A percentile compares a stretch with the other conserved stretches of the same genome.
Evolutionary conservation across 1,284 basidiomycete species (phyloP).

Genomic region (Sparassis latifolia): DNA sequence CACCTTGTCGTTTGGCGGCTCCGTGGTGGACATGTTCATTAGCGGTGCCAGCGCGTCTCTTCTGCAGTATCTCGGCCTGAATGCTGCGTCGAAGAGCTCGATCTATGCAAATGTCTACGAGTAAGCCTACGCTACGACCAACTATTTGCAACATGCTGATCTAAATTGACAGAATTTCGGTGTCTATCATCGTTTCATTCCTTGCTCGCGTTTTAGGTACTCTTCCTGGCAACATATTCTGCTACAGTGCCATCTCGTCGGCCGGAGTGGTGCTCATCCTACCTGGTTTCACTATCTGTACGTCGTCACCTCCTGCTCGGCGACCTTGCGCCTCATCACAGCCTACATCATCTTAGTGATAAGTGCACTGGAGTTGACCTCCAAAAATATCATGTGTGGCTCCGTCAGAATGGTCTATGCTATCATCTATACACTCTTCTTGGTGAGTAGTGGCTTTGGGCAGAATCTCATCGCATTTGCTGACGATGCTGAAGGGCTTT

Average conservation of each 20-base stretch:
- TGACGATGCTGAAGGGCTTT: slow-evolving; percentile 53
- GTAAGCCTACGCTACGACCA: slow-evolving; percentile 38
- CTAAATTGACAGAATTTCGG: slow-evolving; percentile 55
- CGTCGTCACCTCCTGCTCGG: slow-evolving; percentile 18
- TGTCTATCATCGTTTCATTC: slow-evolving; percentile 79
- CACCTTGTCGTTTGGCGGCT: slow-evolving; percentile 77
- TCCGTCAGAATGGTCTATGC: slow-evolving; percentile 87
- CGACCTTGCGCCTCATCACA: not conserved
- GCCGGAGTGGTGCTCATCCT: slow-evolving; percentile 76
- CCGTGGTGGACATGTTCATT: slow-evolving; percentile 76
- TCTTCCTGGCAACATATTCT: slow-evolving; percentile 64
- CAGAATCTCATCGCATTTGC: not conserved
- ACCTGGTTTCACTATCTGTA: slow-evolving; percentile 73
- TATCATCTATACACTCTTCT: slow-evolving; percentile 81
- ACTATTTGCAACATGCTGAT: slow-evolving; percentile 2
- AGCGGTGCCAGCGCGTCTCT: slow-evolving; percentile 65
- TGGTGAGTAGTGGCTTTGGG: slow-evolving; percentile 35
- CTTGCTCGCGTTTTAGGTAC: slow-evolving; percentile 69
- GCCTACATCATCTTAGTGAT: slow-evolving; percentile 45
- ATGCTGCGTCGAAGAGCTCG: slow-evolving; percentile 70
- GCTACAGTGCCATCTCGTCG: slow-evolving; percentile 79
- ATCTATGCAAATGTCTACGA: slow-evolving; percentile 89
- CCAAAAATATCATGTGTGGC: slow-evolving; percentile 76
- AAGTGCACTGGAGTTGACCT: slow-evolving; percentile 78
- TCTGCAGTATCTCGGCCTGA: slow-evolving; percentile 72